These are phyloP conservation scores for Geotrichum aggregatum DNA, from an alignment of 1,139 yeast genomes.

Conservation along the genomic window DNA sequence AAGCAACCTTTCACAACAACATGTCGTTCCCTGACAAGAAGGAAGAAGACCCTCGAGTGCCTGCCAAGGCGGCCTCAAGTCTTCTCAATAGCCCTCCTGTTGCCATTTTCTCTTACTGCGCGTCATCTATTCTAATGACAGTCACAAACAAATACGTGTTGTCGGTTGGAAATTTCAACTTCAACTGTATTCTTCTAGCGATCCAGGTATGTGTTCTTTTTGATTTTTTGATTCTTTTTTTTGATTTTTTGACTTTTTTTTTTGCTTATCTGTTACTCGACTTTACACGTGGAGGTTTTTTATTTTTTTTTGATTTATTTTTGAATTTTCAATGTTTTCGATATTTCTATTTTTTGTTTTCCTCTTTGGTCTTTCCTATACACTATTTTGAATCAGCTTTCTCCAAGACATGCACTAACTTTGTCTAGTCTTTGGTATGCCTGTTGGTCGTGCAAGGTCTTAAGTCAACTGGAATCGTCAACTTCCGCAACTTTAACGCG, in stretches of 20 bases:
- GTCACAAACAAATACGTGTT: conserved; percentile 93
- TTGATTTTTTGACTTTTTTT: no score
- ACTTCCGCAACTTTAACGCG: conserved; percentile 77
- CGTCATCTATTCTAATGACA: conserved; percentile 94
- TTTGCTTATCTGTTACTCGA: background rate
- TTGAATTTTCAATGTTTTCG: background rate
- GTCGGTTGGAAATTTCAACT: conserved; percentile 75
- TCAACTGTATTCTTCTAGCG: conserved; percentile 78
- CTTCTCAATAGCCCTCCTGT: conserved; percentile 71
- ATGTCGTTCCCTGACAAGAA: conserved; percentile 22
- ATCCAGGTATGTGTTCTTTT: conserved; percentile 33
- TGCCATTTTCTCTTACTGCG: conserved; percentile 83
- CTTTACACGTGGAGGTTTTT: conserved; percentile 8
- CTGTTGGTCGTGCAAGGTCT: conserved; percentile 64
- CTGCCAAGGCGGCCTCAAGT: conserved; percentile 6
- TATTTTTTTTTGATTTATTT: conserved; percentile 7
- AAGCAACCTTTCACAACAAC: no score
- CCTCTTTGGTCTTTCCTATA: background rate
- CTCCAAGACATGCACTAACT: conserved; percentile 29
- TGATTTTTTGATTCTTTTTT: no score
- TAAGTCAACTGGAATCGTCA: conserved; percentile 70
- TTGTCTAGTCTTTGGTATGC: conserved; percentile 70
- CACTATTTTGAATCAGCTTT: conserved; percentile 5
- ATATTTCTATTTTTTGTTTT: background rate
- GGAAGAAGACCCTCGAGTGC: conserved; percentile 19